Base-by-base conservation (phyloP, 208 protist species). In the Leishmania martiniquensis region DNA sequence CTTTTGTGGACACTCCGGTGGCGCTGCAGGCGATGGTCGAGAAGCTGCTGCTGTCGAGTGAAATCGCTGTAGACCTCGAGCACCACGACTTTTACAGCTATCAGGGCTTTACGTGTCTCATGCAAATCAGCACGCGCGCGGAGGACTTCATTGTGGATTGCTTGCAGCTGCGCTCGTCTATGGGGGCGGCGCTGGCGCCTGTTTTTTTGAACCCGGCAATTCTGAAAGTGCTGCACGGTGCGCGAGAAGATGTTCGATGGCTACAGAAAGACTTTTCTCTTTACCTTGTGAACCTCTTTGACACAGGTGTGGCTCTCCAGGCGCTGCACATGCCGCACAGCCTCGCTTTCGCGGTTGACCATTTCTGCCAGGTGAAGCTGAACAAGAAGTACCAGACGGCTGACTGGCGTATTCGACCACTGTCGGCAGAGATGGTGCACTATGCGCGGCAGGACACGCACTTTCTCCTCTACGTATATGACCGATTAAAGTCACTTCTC, bases 401-500 rank as follows among this genome's bases (percentile, higher is more conserved):
- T 1, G 99, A 99, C 90, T 99, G 99, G 99, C 93, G 98, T 59
- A 91, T 99, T 47, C 88, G 98, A n/a, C 99, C 99, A 7, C 81
- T 99, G n/a, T 91, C 98, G 13, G 90, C 86, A 9, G 98, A 99
- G 71, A 99, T 99, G 99, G 80, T 98, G 15, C 80, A 96, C 54
- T 99, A 99, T 85, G 99, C 99, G 0, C 86, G 98, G 0, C 89
- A 98, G 76, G 99, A 99, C 84, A 99, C 99, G 17, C 99, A 99
- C 90, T 99, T 99, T 82, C 87, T 99, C 0, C 89, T 99, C 1
- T 99, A 99, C 83, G 91, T 99, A 29, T 98, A 99, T 87, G 98
- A 99, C 85, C 83, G 94, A 37, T 80, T 97, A 54, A 89, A 93
- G 77, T 80, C 88, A 49, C 72, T 96, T 60, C 87, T 98, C 66